Percentiles rank a stretch among this genome's conserved stretches.
Conservation (phyloP, 208 protist species). For the Crithidia brevicula region DNA sequence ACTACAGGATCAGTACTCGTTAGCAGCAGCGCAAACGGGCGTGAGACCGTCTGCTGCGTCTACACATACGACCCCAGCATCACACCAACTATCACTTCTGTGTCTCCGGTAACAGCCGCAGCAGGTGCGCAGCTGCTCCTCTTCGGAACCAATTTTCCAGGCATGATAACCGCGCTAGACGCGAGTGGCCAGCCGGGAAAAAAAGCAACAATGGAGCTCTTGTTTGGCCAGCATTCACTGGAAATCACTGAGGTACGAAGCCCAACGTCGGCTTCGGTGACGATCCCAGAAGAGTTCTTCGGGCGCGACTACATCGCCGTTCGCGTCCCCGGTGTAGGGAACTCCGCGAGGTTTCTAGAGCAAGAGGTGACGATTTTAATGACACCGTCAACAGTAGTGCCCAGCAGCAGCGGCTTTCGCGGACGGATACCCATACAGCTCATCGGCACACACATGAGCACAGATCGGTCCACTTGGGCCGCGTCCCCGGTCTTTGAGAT, state of each 20-base stretch:
- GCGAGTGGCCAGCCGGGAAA: too few species aligned
- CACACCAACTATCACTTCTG: slow-evolving; percentile 34
- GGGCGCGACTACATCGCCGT: slow-evolving; percentile 27
- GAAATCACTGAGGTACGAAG: slow-evolving; percentile 15
- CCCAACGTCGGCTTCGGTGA: slow-evolving; percentile 15
- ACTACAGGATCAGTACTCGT: slow-evolving; percentile 26
- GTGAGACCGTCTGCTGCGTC: slow-evolving; percentile 30
- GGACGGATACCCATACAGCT: slow-evolving; percentile 20
- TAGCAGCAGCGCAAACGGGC: slow-evolving; percentile 24
- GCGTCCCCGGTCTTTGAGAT: slow-evolving; percentile 24
- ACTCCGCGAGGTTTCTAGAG: slow-evolving; percentile 11
- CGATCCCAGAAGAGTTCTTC: slow-evolving; percentile 27
- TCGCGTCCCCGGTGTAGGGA: slow-evolving; percentile 22
- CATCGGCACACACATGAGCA: slow-evolving; percentile 29
- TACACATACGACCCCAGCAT: slow-evolving; percentile 39
- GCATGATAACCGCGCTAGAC: not conserved
- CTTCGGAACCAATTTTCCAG: slow-evolving; percentile 16
- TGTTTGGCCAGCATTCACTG: slow-evolving; percentile 14
- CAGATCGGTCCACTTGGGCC: not conserved
- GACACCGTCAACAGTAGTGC: slow-evolving; percentile 33
- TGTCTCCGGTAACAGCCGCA: slow-evolving; percentile 29
- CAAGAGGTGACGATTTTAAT: slow-evolving; percentile 30
- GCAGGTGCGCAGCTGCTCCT: slow-evolving; percentile 20
- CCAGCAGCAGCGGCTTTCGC: slow-evolving; percentile 33
- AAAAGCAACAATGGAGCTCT: not conserved